Base-by-base conservation (phyloP, 2,329 filamentous ascomycete species). In the Cercospora nicotianae region DNA sequence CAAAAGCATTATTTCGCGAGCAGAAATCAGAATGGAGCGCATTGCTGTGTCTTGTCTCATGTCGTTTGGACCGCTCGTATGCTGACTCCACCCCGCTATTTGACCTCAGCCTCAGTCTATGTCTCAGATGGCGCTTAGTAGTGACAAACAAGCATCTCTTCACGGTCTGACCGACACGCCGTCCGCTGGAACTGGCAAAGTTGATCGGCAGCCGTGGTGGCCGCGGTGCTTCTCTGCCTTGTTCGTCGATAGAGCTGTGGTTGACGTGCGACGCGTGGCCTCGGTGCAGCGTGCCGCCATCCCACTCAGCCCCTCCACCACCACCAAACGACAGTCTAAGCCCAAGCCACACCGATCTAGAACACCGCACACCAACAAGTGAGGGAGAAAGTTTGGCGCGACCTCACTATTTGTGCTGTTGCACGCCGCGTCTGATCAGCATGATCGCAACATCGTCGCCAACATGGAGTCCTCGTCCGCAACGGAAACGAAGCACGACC, bases 401-500 rank as follows among this genome's bases (percentile, higher is more conserved):
- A 58, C 53, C 26, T 28, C 53, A 58, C 16, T 33, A 58, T 33
- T 33, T 58, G 26, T 58, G 26, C 53, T 33, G 26, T 33, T 31
- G 53, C 53, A 58, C 28, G 53, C 53, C 30, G 53, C 53, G 3
- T n/a, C 8, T 9, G 26, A 58, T 30, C 60, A 64, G 62, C 62
- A 64, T 64, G 62, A n/a, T 45, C 28, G 6, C 55, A 23, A n/a
- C 36, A 16, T 28, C 18, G 12, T 42, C 33, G 28, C 28, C 59
- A 61, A 8, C 31, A 64, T 64, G 62, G 48, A 64, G 62, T 51
- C 62, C 62, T 9, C 60, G n/a, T 33, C 62, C 30, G 20, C 51
- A 66, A 70, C 62, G 45, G 58, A 53, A 60, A 51, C 63, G 59
- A 59, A 53, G 63, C n/a, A 48, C 13, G 69, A 72, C 59, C 72